A percentile compares a stretch with the other conserved stretches of the same genome.
Evolutionary conservation across 2,329 filamentous ascomycete species (phyloP).

Genomic region (Claviceps maximensis): DNA sequence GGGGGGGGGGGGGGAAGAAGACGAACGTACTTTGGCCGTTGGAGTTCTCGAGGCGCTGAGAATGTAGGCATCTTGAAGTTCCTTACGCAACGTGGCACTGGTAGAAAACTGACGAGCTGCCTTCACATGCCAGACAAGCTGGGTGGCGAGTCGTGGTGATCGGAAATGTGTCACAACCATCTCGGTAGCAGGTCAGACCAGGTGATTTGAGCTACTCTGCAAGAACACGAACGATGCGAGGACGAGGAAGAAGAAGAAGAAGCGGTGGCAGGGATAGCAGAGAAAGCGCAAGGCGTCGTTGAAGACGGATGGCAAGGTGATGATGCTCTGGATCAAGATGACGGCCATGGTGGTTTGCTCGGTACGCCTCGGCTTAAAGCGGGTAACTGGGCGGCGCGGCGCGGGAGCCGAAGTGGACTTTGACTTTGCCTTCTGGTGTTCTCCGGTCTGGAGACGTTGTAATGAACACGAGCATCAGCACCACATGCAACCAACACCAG

Average conservation of each 20-base stretch:
- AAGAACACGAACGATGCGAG: not conserved
- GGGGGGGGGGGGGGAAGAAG: not conserved
- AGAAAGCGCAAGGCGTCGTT: not conserved
- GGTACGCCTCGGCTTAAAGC: constrained; percentile 26
- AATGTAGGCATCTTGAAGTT: constrained; percentile 88
- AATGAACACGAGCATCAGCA: no score
- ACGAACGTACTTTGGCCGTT: constrained; percentile 57
- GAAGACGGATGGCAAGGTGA: not conserved
- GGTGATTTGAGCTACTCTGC: not conserved
- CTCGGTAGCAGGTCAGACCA: constrained; percentile 2
- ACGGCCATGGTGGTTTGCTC: constrained; percentile 10
- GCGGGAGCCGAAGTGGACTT: not conserved
- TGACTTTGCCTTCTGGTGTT: no score
- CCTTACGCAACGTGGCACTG: constrained; percentile 34
- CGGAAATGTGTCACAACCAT: constrained; percentile 22
- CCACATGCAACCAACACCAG: no score
- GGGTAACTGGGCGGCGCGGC: constrained; percentile 6
- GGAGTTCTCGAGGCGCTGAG: constrained; percentile 81
- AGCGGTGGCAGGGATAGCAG: not conserved
- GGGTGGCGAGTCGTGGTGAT: constrained; percentile 21
- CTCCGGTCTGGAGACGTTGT: no score
- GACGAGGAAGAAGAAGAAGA: not conserved
- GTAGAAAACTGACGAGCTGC: constrained; percentile 34
- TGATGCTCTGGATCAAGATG: constrained; percentile 2
- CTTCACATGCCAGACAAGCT: constrained; percentile 27